phyloP scores from a whole-genome alignment of 2,329 filamentous ascomycete genomes.

The Microthyrium microscopicum region DNA sequence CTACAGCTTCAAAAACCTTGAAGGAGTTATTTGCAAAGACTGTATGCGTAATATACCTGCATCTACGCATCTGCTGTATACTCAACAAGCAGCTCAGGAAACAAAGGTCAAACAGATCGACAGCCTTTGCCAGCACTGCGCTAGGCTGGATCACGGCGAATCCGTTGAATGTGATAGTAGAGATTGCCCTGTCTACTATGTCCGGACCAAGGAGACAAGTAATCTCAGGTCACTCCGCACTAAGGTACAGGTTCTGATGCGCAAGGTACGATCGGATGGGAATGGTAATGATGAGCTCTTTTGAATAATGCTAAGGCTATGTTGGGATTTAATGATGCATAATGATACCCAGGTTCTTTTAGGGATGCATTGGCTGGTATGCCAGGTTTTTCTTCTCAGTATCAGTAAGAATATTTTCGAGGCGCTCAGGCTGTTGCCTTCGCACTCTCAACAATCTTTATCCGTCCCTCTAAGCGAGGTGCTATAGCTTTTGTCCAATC shows the following conservation, averaged over 20 bases:
- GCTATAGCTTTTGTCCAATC: conserved; percentile 71
- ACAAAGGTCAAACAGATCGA: conserved; percentile 46
- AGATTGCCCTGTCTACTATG: conserved; percentile 88
- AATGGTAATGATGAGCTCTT: too few species aligned
- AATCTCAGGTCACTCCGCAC: too few species aligned
- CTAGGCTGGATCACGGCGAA: conserved; percentile 54
- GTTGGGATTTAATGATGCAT: too few species aligned
- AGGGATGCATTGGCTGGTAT: too few species aligned
- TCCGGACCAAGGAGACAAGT: conserved; percentile 53
- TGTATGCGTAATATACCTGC: conserved; percentile 40
- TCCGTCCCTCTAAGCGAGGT: conserved; percentile 62
- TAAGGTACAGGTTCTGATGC: too few species aligned
- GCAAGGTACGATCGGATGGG: too few species aligned
- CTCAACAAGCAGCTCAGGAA: conserved; percentile 46
- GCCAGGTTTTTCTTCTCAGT: too few species aligned
- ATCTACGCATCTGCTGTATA: conserved; percentile 48
- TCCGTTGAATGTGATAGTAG: conserved; percentile 75
- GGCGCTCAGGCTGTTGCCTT: too few species aligned
- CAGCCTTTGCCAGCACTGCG: conserved; percentile 64
- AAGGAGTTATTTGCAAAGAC: conserved; percentile 32
- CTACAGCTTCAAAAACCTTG: too few species aligned
- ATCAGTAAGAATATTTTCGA: too few species aligned
- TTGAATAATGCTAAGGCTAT: too few species aligned
- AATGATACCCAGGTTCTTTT: too few species aligned
- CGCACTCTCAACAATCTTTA: conserved; percentile 21